Conservation (phyloP, 345 rosid species). For the Mallotus nudiflorus region DNA sequence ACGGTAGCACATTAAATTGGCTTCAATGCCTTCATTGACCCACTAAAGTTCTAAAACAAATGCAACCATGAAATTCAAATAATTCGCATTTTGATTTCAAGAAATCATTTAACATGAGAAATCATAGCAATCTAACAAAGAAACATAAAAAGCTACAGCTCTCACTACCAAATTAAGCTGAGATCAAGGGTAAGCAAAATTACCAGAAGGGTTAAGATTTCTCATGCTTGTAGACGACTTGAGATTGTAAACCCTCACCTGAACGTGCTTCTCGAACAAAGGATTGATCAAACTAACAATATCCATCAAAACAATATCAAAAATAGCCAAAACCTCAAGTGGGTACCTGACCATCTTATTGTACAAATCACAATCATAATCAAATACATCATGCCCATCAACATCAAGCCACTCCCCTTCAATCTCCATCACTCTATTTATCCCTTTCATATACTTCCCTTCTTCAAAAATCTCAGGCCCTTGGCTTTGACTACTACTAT, state of each 20-base stretch:
- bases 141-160: no score
- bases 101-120: neutral
- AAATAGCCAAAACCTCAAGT: conserved; percentile 89
- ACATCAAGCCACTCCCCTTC: conserved; percentile 94
- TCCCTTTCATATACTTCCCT: conserved; percentile 80
- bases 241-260: conserved; percentile 78
- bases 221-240: conserved; percentile 79
- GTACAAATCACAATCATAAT: conserved; percentile 79
- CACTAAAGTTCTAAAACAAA: no score
- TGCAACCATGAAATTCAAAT: neutral
- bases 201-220: conserved; percentile 93
- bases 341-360: conserved; percentile 88
- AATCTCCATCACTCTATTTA: conserved; percentile 70
- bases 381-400: conserved; percentile 82
- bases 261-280: conserved; percentile 84
- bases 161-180: no score
- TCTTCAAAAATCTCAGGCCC: conserved; percentile 56
- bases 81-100: neutral
- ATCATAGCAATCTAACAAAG: neutral
- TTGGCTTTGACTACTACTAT: conserved; percentile 38
- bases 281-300: conserved; percentile 72
- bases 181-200: conserved; percentile 10
- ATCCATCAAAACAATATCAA: conserved; percentile 93
- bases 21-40: neutral
- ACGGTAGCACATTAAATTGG: neutral